Evolutionary conservation across 257 asterid genomes (phyloP).

Genomic region (Forsythia suspensa): DNA sequence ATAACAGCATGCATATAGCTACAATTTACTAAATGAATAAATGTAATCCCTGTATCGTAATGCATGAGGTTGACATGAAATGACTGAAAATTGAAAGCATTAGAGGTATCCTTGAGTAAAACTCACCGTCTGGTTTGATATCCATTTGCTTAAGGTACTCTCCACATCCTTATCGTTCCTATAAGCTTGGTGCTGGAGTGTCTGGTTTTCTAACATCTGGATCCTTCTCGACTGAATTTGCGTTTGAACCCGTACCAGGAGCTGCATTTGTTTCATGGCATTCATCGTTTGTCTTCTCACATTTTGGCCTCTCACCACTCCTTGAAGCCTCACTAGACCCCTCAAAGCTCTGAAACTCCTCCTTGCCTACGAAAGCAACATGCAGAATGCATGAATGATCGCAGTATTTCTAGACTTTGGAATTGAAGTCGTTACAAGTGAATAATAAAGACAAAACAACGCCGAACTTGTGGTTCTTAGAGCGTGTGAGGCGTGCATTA

Average conservation of each 20-base stretch:
- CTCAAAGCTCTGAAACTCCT: constrained; percentile 76
- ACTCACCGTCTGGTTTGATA: constrained; percentile 52
- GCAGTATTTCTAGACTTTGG: not conserved
- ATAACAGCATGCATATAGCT: no score
- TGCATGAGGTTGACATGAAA: no score
- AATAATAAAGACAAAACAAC: not conserved
- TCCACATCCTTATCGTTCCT: constrained; percentile 63
- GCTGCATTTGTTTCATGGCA: constrained; percentile 97
- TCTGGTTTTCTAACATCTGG: constrained; percentile 78
- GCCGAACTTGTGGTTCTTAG: not conserved
- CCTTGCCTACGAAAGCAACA: constrained; percentile 56
- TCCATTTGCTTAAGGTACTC: constrained; percentile 66
- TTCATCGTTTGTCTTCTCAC: constrained; percentile 75
- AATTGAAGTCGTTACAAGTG: not conserved
- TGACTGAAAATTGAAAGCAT: no score
- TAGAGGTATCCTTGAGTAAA: no score
- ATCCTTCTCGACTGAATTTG: constrained; percentile 86
- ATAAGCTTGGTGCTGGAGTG: constrained; percentile 42
- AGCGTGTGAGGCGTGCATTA: not conserved
- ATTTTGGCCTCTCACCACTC: constrained; percentile 73
- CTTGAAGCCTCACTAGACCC: constrained; percentile 96
- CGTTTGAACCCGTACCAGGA: constrained; percentile 75
- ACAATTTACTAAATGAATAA: no score
- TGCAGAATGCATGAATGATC: not conserved
- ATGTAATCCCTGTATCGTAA: no score